Base-by-base conservation (phyloP, 225 moss, liverwort and hornwort genomes). In the Anthoceros angustus region DNA sequence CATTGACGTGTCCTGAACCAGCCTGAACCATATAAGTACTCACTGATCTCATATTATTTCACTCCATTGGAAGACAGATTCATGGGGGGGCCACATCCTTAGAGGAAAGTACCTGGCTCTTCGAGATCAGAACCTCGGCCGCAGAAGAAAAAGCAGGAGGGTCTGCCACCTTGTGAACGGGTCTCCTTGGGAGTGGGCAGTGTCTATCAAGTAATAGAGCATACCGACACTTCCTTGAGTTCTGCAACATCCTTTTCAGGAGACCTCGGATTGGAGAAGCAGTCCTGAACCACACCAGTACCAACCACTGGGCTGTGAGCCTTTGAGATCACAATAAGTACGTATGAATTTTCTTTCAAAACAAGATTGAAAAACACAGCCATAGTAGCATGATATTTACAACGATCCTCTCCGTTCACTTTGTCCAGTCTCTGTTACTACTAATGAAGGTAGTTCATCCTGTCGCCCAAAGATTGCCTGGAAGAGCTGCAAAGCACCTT, bases 201-300 rank as follows among this genome's bases (percentile, higher is more conserved):
- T 98, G 95, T 67, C 90, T 88, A 68, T 74, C 70, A 69, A 98
- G 76, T 62, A 98, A 69, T 42, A 79, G 85, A 61, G 83, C 86
- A 83, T 81, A 98, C 42, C 83, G 80, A 75, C 95, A 98, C 25
- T 63, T 75, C 67, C 71, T 80, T 61, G 82, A 80, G 70, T 75
- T 80, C 61, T 65, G 82, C 39, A 85, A 39, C 75, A 80, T 49
- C 69, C 72, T 88, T 55, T 65, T 69, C 67, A 98, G 50, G 40
- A 87, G 77, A 50, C 45, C 65, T 62, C 77, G 80, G 43, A 88
- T 55, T 26, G 63, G 48, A 69, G 82, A 79, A 62, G 67, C 9
- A 15, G 10, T 24, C 39, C 63, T 38, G 25, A 63, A 38, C 63
- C 7, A 69, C 8, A 68, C 62, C 24, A 71, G 72, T 23, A 26